Base-by-base conservation (phyloP, 2,329 filamentous ascomycete species). In the Aspergillus ibericus region DNA sequence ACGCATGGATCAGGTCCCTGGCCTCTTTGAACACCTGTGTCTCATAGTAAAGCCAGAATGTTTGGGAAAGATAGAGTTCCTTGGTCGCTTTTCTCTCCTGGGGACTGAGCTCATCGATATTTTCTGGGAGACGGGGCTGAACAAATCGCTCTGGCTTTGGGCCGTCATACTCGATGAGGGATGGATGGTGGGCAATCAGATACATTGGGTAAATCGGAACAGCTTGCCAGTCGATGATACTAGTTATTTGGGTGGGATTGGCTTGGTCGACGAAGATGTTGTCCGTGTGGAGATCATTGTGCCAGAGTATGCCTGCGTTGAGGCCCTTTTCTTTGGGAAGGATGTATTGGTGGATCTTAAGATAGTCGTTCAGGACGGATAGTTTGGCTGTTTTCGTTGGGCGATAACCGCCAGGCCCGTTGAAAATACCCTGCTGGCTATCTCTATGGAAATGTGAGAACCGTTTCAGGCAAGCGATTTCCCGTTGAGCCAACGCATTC, bases 181-280 rank as follows among this genome's bases (percentile, higher is more conserved):
- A 66, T 40, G 68, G 68, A 52, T 61, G 59, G 48, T 63, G 63
- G 46, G 66, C 60, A 58, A 66, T 63, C 20, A 71, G 61, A 59
- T 70, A 72, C 50, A 68, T 66, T 18, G 67, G 68, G 40, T 65
- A 67, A 53, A 70, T 54, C 52, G 67, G 61, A 20, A 66, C 59
- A 13, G 63, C 65, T 64, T 75, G 68, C 72, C 72, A 76, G 55
- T 75, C 70, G 35, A 76, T 72, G 55, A 74, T 69, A 35, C 65
- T 65, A 9, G 68, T 64, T 47, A 74, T 69, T 51, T 63, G 62
- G 35, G 66, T 69, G 5, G 68, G 68, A 36, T 72, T 60, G 34
- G 60, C 60, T 53, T 63, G 55, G 49, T 70, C 67, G 38, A 74
- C 68, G 56, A 74, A 72, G 48, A 75, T 72, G 56, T 74, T 75